These are phyloP conservation scores for Telfairia occidentalis DNA, from an alignment of 331 rosid species.

Conservation along the genomic window DNA sequence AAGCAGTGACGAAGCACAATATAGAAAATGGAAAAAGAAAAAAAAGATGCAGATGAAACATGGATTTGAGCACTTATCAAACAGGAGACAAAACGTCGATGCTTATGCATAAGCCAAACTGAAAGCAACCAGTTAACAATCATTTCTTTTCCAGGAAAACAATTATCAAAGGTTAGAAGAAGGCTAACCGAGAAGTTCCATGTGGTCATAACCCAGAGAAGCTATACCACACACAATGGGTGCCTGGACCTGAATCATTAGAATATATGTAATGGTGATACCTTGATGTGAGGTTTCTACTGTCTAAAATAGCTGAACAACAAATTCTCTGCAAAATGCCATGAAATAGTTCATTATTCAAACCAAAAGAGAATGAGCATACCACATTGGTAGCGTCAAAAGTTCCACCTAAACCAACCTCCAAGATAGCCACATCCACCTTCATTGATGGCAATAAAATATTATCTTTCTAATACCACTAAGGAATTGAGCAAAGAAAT, in stretches of 20 bases:
- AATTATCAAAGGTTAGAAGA: constrained; percentile 16
- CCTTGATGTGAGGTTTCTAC: not conserved
- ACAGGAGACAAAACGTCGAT: not conserved
- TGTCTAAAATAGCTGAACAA: not conserved
- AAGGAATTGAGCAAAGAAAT: constrained; percentile 9
- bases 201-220: constrained; percentile 96
- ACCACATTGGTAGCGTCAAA: constrained; percentile 96
- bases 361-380: constrained; percentile 22
- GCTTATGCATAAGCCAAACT: not conserved
- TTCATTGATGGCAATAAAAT: constrained; percentile 24
- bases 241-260: constrained; percentile 53
- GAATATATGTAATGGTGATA: constrained; percentile 1
- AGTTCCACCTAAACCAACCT: constrained; percentile 92
- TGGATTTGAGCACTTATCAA: not conserved
- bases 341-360: not conserved
- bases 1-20: not conserved
- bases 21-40: not conserved
- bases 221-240: constrained; percentile 90
- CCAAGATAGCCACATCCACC: constrained; percentile 92
- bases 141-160: not conserved
- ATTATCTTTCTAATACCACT: not conserved
- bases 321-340: not conserved
- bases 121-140: not conserved
- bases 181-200: constrained; percentile 97
- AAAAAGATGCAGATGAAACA: not conserved